Evolutionary conservation across 2,329 filamentous ascomycete genomes (phyloP).

Genomic region (Daldinia sp.): DNA sequence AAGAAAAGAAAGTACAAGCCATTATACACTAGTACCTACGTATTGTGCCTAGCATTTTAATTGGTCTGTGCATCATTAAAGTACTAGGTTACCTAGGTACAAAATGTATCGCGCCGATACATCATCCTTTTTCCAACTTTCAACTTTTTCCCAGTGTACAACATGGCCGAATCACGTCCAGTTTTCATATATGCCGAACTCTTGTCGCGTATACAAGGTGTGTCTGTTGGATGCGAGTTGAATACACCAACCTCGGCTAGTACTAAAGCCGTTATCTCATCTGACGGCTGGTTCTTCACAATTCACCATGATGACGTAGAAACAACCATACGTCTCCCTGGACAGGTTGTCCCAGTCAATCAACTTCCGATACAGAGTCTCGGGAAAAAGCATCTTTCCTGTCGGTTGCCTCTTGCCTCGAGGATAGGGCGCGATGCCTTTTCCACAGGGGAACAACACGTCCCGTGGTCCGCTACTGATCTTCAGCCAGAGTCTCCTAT

Average conservation of each 20-base stretch:
- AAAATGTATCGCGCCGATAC: slow-evolving; percentile 9
- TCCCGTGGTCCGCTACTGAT: slow-evolving; percentile 66
- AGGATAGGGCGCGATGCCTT: neutral
- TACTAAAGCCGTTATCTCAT: slow-evolving; percentile 55
- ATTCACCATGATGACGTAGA: slow-evolving; percentile 57
- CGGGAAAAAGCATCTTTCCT: slow-evolving; percentile 53
- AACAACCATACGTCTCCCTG: slow-evolving; percentile 54
- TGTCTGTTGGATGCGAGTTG: slow-evolving; percentile 65
- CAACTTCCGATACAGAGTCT: slow-evolving; percentile 50
- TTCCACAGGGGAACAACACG: slow-evolving; percentile 49
- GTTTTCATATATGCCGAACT: slow-evolving; percentile 69
- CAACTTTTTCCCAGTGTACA: slow-evolving; percentile 25
- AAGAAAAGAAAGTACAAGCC: neutral
- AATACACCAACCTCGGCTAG: slow-evolving; percentile 52
- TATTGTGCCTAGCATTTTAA: too few relatives aligned
- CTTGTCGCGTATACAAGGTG: slow-evolving; percentile 69
- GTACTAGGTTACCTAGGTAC: neutral
- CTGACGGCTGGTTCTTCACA: slow-evolving; percentile 55
- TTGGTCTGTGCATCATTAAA: neutral
- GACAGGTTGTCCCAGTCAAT: slow-evolving; percentile 47
- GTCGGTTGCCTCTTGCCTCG: slow-evolving; percentile 59
- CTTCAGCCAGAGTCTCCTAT: slow-evolving; percentile 53
- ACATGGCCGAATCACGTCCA: slow-evolving; percentile 35
- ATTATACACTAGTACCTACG: too few relatives aligned
- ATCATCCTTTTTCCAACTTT: slow-evolving; percentile 1